phyloP scores from a whole-genome alignment of 306 rosid genomes.

The Inga leiocalycina region DNA sequence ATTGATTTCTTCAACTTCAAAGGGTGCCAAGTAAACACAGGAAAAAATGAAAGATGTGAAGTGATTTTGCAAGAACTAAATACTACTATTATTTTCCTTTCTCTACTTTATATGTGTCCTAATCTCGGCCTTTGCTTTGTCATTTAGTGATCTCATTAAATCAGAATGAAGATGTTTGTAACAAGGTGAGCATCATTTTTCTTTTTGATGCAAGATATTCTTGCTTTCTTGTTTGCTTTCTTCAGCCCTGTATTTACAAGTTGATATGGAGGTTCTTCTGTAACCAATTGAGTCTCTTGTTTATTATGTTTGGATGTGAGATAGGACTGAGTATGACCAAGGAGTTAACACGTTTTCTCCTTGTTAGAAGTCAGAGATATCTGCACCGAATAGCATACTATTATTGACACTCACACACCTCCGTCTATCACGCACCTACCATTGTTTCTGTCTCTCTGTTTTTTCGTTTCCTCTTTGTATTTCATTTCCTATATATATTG shows the following conservation, averaged over 20 bases:
- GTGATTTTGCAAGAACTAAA: neutral
- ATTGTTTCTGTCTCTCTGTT: too few relatives aligned
- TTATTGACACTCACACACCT: too few relatives aligned
- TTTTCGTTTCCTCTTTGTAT: too few relatives aligned
- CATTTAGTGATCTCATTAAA: neutral
- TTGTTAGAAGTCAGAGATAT: too few relatives aligned
- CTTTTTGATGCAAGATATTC: neutral
- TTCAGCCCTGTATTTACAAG: neutral
- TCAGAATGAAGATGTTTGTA: neutral
- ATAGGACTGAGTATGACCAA: slow-evolving; percentile 96
- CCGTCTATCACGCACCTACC: too few relatives aligned
- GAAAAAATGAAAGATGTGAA: neutral
- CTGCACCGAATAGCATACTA: too few relatives aligned
- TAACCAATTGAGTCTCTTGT: slow-evolving; percentile 12
- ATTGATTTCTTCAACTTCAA: neutral
- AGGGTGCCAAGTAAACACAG: neutral
- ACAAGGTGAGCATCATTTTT: neutral
- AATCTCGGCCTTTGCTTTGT: neutral
- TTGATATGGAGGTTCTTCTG: neutral
- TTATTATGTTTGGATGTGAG: slow-evolving; percentile 15
- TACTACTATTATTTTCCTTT: neutral
- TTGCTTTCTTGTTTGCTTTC: neutral
- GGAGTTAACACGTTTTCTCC: slow-evolving; percentile 99
- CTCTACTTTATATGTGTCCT: neutral
- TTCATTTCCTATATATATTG: too few relatives aligned